Percentiles rank a stretch among this genome's conserved stretches.
phyloP scores from a whole-genome alignment of 2,329 filamentous ascomycete genomes.

The Sphaerulina vaccinii region DNA sequence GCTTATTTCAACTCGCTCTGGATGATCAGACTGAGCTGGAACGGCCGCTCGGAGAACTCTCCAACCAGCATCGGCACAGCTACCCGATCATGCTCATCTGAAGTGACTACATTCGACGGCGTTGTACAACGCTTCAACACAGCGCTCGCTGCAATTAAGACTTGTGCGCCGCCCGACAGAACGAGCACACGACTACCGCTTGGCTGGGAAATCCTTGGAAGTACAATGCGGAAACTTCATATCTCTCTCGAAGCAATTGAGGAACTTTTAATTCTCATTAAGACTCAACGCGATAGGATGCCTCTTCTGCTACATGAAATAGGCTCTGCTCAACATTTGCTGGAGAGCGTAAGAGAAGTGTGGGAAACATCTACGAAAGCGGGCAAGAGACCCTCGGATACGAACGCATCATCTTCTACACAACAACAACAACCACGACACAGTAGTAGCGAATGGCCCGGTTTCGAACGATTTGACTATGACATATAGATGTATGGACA shows the following conservation, averaged over 20 bases:
- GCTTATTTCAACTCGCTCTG: conserved; percentile 18
- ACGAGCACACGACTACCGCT: conserved; percentile 6
- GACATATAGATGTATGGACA: neutral
- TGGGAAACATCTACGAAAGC: conserved; percentile 14
- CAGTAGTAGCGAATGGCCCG: neutral
- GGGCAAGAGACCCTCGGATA: conserved; percentile 6
- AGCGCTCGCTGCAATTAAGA: conserved; percentile 15
- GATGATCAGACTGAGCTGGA: conserved; percentile 21
- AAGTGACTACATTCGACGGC: conserved; percentile 10
- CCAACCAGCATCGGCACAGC: neutral
- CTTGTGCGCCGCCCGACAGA: conserved; percentile 14
- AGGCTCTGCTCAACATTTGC: conserved; percentile 17
- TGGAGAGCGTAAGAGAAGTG: conserved; percentile 20
- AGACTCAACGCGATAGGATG: conserved; percentile 19
- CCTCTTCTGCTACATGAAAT: conserved; percentile 23
- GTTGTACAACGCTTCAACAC: conserved; percentile 14
- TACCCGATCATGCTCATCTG: neutral
- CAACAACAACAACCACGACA: neutral
- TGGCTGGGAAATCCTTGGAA: conserved; percentile 21
- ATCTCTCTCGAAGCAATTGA: conserved; percentile 25
- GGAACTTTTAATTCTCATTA: conserved; percentile 19
- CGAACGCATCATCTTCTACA: neutral
- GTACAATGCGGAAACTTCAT: conserved; percentile 21
- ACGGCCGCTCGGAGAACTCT: conserved; percentile 9
- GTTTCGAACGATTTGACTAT: conserved; percentile 3